These are phyloP conservation scores for Sugiyamaella qingdaonensis DNA, from an alignment of 805 yeast genomes.

Conservation along the genomic window DNA sequence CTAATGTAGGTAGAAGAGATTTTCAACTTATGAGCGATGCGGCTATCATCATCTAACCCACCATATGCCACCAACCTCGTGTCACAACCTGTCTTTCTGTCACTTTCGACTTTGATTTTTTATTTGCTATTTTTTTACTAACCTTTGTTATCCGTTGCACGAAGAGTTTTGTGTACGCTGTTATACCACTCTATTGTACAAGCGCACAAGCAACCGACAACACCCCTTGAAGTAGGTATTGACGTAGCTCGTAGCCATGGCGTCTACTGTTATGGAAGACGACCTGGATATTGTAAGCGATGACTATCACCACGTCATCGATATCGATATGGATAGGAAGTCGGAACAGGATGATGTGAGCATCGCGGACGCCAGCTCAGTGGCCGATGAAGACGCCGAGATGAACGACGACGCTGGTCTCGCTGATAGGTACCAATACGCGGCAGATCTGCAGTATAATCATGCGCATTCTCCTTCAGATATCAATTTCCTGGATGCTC, in stretches of 20 bases:
- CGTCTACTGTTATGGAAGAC: not conserved
- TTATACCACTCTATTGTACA: too few species aligned
- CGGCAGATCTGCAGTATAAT: too few species aligned
- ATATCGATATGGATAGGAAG: slow-evolving; percentile 1
- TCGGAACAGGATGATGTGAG: not conserved
- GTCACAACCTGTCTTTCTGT: not conserved
- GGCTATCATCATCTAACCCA: too few species aligned
- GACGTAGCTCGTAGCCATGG: not conserved
- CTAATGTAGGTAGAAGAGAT: not conserved
- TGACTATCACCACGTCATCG: not conserved
- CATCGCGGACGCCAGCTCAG: not conserved
- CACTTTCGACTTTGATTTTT: not conserved
- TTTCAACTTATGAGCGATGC: not conserved
- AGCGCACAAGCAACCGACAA: too few species aligned
- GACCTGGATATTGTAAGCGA: not conserved
- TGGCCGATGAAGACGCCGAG: slow-evolving; percentile 6
- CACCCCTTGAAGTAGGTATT: not conserved
- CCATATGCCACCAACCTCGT: not conserved
- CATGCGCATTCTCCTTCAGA: not conserved
- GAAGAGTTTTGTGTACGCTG: too few species aligned
- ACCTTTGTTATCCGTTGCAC: not conserved
- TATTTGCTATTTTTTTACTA: not conserved
- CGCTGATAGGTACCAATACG: too few species aligned
- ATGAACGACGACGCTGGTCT: not conserved
- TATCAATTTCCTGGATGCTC: not conserved